Base-by-base conservation (phyloP, 345 rosid genomes). In the Cochlearia excelsa region DNA sequence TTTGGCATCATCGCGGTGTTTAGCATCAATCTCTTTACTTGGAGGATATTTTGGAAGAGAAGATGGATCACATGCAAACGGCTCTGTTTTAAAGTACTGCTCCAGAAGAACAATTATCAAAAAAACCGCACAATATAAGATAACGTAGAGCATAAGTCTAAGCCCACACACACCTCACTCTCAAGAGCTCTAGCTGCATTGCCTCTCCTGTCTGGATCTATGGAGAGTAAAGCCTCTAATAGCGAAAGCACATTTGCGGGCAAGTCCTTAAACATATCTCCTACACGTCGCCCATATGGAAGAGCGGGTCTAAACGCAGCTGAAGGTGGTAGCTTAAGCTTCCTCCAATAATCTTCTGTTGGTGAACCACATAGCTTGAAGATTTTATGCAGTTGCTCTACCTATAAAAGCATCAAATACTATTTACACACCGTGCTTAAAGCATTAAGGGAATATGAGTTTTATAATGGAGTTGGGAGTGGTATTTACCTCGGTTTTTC, bases 301-400 rank as follows among this genome's bases (percentile, higher is more conserved):
- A 82, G 86, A 3, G 76, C 82, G 41, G 95, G 84, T 78, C 76
- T 85, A 79, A 90, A 82, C 4, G 75, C 84, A 35, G 97, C 79
- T 3, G 92, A 77, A 45, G 95, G 82, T 4, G 89, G 76, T 46
- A 83, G 59, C 77, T 62, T 80, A 34, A 81, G 54, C 59, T 75
- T 83, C 71, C 77, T 86, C 92, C 97, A 90, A 51, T 86, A 90
- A 28, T 82, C 85, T 63, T 89, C 86, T 0, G 84, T 71, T 10
- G 95, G 95, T 10, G 90, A 76, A 82, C 86, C 74, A 72, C 81
- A 71, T 90, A 87, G 46, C n/a, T n/a, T n/a, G n/a, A n/a, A n/a
- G n/a, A n/a, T n/a, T n/a, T n/a, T n/a, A n/a, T n/a, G n/a, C n/a
- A 86, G 74, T 71, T 86, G 97, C 73, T 89, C 95, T 53, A 86